phyloP scores from a whole-genome alignment of 139 green algal species.

The Diplosphaera chodatii region DNA sequence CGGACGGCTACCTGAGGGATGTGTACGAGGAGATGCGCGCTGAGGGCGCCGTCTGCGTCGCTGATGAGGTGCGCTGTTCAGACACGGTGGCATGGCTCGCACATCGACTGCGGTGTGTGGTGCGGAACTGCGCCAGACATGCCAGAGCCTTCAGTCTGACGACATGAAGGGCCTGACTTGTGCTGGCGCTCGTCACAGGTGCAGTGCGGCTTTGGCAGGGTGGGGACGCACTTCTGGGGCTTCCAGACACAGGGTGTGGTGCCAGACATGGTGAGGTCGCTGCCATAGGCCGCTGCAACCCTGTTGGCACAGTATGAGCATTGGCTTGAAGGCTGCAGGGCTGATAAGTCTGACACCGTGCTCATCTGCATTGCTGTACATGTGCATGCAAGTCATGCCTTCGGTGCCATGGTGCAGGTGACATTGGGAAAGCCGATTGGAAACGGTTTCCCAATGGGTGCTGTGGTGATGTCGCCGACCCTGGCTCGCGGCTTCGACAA shows the following conservation, averaged over 20 bases:
- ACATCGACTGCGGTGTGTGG: too few relatives aligned
- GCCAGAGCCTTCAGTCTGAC: too few relatives aligned
- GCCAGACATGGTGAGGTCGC: slow-evolving; percentile 77
- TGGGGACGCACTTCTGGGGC: slow-evolving; percentile 56
- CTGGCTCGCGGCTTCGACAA: slow-evolving; percentile 39
- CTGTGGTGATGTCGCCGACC: slow-evolving; percentile 31
- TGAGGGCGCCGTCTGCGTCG: slow-evolving; percentile 49
- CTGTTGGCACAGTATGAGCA: too few relatives aligned
- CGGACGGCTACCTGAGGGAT: slow-evolving; percentile 32
- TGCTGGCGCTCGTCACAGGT: slow-evolving; percentile 7
- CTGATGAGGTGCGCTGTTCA: slow-evolving; percentile 48
- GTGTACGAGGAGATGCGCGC: slow-evolving; percentile 49
- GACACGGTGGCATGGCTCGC: too few relatives aligned
- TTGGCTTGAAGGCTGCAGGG: too few relatives aligned
- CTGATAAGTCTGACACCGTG: too few relatives aligned
- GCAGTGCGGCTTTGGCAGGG: slow-evolving; percentile 65
- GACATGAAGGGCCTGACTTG: too few relatives aligned
- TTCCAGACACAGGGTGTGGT: slow-evolving; percentile 37
- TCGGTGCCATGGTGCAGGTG: too few relatives aligned
- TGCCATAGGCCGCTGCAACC: too few relatives aligned
- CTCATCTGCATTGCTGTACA: too few relatives aligned
- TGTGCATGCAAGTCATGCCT: too few relatives aligned
- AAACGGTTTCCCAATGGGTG: slow-evolving; percentile 69
- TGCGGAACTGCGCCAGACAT: too few relatives aligned
- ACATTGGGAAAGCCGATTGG: slow-evolving; percentile 64